A percentile compares a stretch with the other conserved stretches of the same genome.
phyloP scores from a whole-genome alignment of 2,329 filamentous ascomycete species.

The Pestalotiopsis sp. region DNA sequence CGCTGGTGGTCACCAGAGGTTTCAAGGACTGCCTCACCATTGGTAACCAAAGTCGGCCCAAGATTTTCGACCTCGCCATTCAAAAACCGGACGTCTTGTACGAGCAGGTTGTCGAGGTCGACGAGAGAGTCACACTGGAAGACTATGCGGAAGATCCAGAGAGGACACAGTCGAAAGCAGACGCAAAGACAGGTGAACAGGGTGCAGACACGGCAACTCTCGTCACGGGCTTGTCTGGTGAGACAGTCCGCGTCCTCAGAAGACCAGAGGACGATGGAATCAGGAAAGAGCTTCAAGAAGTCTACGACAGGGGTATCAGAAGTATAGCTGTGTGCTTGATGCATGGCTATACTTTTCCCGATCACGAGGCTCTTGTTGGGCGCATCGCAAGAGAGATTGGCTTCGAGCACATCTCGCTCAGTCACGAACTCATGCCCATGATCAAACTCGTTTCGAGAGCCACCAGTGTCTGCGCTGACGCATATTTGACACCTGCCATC shows the following conservation, averaged over 20 bases:
- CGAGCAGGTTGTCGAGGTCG: constrained; percentile 82
- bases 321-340: constrained; percentile 90
- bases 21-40: constrained; percentile 89
- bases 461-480: constrained; percentile 78
- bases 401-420: constrained; percentile 80
- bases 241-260: constrained; percentile 71
- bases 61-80: constrained; percentile 90
- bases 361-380: constrained; percentile 80
- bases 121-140: constrained; percentile 88
- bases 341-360: constrained; percentile 89
- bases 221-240: constrained; percentile 73
- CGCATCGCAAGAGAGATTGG: constrained; percentile 78
- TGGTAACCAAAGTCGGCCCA: constrained; percentile 86
- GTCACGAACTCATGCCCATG: constrained; percentile 86
- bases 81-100: constrained; percentile 86
- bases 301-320: constrained; percentile 71
- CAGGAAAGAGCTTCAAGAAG: constrained; percentile 61
- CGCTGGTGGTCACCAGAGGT: constrained; percentile 82
- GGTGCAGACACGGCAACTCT: constrained; percentile 55
- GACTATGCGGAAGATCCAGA: constrained; percentile 89
- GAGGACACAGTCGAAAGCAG: constrained; percentile 56
- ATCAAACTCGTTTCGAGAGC: constrained; percentile 79
- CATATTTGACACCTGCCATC: constrained; percentile 79
- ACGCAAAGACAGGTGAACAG: constrained; percentile 52
- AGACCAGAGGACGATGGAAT: constrained; percentile 61